Conservation (phyloP, 176 grass and related monocot genomes). For the Alloteropsis semialata region DNA sequence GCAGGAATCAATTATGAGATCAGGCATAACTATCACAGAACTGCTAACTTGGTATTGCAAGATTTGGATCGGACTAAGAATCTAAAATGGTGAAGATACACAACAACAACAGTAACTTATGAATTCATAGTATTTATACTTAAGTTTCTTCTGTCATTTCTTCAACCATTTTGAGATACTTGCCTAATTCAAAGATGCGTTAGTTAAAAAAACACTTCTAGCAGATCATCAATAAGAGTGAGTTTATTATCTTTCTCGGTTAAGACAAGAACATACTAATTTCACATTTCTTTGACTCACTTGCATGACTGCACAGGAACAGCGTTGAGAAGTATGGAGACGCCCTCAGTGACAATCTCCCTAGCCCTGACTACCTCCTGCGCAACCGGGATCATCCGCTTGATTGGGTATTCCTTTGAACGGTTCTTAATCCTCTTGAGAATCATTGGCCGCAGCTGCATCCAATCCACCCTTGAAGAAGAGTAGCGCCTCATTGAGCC, state of each 20-base stretch:
- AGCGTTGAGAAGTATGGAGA: constrained; percentile 54
- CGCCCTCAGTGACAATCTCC: constrained; percentile 51
- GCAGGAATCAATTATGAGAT: background rate
- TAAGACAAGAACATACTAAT: background rate
- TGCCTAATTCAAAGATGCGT: background rate
- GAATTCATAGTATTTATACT: background rate
- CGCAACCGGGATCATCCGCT: constrained; percentile 69
- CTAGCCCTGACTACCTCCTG: constrained; percentile 64
- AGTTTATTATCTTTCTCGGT: background rate
- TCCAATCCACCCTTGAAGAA: constrained; percentile 72
- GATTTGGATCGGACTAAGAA: background rate
- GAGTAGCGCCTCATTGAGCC: constrained; percentile 46
- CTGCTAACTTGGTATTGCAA: background rate
- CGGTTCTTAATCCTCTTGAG: constrained; percentile 74
- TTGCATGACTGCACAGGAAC: constrained; percentile 82
- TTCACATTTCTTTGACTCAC: constrained; percentile 32
- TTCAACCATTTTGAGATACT: background rate
- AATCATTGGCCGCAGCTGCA: constrained; percentile 81
- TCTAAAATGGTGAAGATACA: background rate
- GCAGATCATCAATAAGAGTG: background rate
- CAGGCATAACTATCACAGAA: constrained; percentile 5
- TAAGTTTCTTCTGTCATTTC: background rate
- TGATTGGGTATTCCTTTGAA: constrained; percentile 70
- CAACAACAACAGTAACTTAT: background rate
- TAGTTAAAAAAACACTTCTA: background rate